phyloP scores from a whole-genome alignment of 306 rosid genomes.

The Biancaea sappan region DNA sequence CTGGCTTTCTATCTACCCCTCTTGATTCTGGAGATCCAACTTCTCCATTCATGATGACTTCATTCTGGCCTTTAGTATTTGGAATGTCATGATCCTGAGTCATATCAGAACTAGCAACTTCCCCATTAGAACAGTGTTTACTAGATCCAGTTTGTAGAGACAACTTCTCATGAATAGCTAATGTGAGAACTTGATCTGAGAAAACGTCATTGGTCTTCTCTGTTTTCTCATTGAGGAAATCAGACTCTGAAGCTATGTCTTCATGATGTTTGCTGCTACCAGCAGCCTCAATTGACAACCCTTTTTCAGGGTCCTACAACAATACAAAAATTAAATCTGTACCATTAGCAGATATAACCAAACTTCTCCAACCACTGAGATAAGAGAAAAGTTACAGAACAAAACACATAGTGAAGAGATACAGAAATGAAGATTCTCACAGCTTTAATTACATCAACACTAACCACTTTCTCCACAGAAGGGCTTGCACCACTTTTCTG shows the following conservation, averaged over 20 bases:
- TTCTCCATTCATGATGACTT: constrained; percentile 63
- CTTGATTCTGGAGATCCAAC: constrained; percentile 61
- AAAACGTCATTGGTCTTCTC: constrained; percentile 53
- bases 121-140: constrained; percentile 49
- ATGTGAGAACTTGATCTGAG: constrained; percentile 77
- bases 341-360: constrained; percentile 28
- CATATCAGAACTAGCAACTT: constrained; percentile 49
- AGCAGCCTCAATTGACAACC: constrained; percentile 46
- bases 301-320: constrained; percentile 65
- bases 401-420: constrained; percentile 18
- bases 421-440: constrained; percentile 36
- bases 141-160: constrained; percentile 56
- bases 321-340: constrained; percentile 39
- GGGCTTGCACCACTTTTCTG: constrained; percentile 57
- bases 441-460: constrained; percentile 46
- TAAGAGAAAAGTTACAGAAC: background rate
- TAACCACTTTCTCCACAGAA: constrained; percentile 58
- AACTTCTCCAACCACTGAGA: constrained; percentile 25
- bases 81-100: constrained; percentile 52
- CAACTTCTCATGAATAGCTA: constrained; percentile 67
- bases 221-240: constrained; percentile 44
- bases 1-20: constrained; percentile 50
- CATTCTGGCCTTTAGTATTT: constrained; percentile 45
- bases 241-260: constrained; percentile 55
- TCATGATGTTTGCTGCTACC: constrained; percentile 53